Base-by-base conservation (phyloP, 1,139 yeast genomes). In the Geotrichum fermentans region DNA sequence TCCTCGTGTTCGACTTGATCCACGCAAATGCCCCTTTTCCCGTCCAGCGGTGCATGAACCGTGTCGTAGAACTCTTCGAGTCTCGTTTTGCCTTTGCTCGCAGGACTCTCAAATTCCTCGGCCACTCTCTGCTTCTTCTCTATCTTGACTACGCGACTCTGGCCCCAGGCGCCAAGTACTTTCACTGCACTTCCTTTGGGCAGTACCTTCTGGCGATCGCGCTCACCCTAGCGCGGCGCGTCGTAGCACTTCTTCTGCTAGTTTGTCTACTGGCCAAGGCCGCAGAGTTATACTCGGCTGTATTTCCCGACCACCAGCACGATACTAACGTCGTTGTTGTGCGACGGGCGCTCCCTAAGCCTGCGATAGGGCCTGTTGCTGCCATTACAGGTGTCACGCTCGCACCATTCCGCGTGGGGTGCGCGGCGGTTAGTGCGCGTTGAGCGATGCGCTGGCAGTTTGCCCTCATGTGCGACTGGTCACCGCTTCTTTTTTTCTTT, bases 401-500 rank as follows among this genome's bases (percentile, higher is more conserved):
- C n/a, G n/a, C n/a, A n/a, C n/a, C n/a, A n/a, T n/a, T n/a, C n/a
- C n/a, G n/a, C n/a, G n/a, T n/a, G n/a, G n/a, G n/a, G n/a, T n/a
- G n/a, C n/a, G n/a, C n/a, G n/a, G n/a, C n/a, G n/a, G n/a, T n/a
- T n/a, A n/a, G n/a, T n/a, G n/a, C n/a, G 16, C 20, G 14, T 10
- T 36, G 13, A 11, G 20, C 36, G 47, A 43, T 43, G 47, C 20
- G 47, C 47, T 43, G 47, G 47, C 47, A 43, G 28, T 43, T 35
- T 34, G 38, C n/a, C n/a, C n/a, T n/a, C n/a, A n/a, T n/a, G n/a
- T n/a, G n/a, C n/a, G n/a, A n/a, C n/a, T n/a, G n/a, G n/a, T n/a
- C n/a, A n/a, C n/a, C n/a, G n/a, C n/a, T n/a, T n/a, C n/a, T n/a
- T n/a, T n/a, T n/a, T n/a, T n/a, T n/a, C n/a, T n/a, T n/a, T n/a